Evolutionary conservation across 805 yeast genomes (phyloP), one percentile per base, ranked within the genome.

Genomic region (Saturnispora hagleri): DNA sequence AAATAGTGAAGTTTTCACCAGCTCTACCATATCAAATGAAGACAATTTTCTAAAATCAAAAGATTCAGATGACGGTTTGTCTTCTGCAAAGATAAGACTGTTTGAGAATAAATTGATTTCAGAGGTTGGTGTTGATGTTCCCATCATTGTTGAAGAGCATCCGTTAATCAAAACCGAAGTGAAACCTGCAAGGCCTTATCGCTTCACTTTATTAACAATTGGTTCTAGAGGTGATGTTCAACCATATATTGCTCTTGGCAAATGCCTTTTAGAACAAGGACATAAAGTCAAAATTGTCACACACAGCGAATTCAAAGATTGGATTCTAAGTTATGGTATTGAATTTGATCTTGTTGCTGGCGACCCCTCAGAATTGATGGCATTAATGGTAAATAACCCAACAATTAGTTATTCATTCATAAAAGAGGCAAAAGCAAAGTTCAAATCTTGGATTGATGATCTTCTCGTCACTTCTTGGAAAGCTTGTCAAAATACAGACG

Each of bases 171-270:
- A 59, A 27, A 58, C 66, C 1, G 65, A 72, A 53, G 71, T 74
- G 46, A 77, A 79, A 0, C 86, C 95, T 0, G 62, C 73, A 1
- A 73, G 77, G 48, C 67, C 80, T 2, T 76, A 75, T 58, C 76
- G 74, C 28, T 77, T 90, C 60, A 82, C 86, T 0, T 69, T 89
- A 46, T 67, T 91, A 53, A 91, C 97, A 0, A 91, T 91, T 60
- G 98, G 98, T 0, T 89, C 97, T 0, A 75, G 98, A 53, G 98
- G 98, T 34, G 98, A 91, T 67, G 97, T 91, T 6, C 98, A 91
- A 67, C 98, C 98, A 0, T 91, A 89, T 64, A 85, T 91, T 57
- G 91, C 97, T 0, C 68, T 91, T n/a, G 93, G 88, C 0, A 80
- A 81, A 57, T 96, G 90, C 0, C 71, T 91, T 43, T 66, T 80